Base-by-base conservation (phyloP, 768 basidiomycete species). In the Cantharellus anzutake region DNA sequence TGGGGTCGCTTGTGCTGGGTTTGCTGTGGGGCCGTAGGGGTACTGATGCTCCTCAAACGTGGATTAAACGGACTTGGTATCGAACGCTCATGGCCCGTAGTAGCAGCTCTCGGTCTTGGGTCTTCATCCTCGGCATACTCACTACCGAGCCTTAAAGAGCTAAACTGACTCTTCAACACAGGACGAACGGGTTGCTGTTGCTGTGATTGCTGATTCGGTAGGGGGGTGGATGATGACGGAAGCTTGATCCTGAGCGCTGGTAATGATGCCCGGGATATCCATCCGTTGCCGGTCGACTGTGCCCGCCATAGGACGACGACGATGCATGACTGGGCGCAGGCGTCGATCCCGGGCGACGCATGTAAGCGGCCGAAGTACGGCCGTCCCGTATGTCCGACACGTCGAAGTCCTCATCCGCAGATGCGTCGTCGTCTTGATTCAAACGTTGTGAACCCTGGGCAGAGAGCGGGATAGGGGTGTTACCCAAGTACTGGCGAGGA, bases 111-210 rank as follows among this genome's bases (percentile, higher is more conserved):
- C 20, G 20, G 20, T 29, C 20, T 29, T 29, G 44, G 11, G 29
- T 48, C 11, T 66, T 68, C n/a, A 66, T 70, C 57, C 62, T 71
- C 70, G 39, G 82, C 82, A 64, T 83, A 79, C 20, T 74, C 70
- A 29, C 72, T 70, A 60, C 73, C 73, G 40, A 87, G 73, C 59
- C 74, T 76, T 55, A 81, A 80, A 29, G 82, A 80, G 68, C 83
- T 86, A 62, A 82, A 80, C 65, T 89, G 84, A 62, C 78, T 83
- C 16, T 83, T 76, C 29, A 88, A 67, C 29, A 72, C n/a, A 4
- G 59, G 59, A 14, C 52, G 52, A 7, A 14, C 7, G 11, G 14
- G 52, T 37, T 55, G 52, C 11, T 11, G 35, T 37, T 7, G 14
- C 11, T 11, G 11, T 11, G 14, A 11, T 11, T 11, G 52, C 7